Conservation (phyloP, 768 basidiomycete species). For the Lanmaoa pseudosensibilis region DNA sequence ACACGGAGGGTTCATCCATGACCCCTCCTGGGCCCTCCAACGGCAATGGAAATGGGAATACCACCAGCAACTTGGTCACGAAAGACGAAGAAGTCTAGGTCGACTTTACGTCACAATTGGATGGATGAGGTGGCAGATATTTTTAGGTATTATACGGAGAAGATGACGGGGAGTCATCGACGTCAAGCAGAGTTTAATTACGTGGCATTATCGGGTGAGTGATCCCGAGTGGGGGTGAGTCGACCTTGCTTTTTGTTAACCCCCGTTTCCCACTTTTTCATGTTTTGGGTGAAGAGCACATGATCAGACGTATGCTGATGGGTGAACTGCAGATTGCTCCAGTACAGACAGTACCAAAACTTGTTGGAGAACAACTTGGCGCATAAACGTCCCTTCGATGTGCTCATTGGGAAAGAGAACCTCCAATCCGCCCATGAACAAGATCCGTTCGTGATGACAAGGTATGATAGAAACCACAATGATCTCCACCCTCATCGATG, state of each 20-base stretch:
- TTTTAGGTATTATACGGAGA: conserved; percentile 94
- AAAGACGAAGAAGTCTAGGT: conserved; percentile 55
- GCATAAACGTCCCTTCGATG: conserved; percentile 96
- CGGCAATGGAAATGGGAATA: conserved; percentile 10
- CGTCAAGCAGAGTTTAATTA: conserved; percentile 95
- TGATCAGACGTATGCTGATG: conserved; percentile 2
- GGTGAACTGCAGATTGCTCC: conserved; percentile 61
- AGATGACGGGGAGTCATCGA: conserved; percentile 96
- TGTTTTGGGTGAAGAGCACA: background rate
- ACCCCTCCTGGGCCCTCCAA: no score
- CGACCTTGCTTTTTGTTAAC: no score
- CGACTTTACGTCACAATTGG: conserved; percentile 85
- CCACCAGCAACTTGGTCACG: background rate
- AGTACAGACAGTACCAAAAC: conserved; percentile 96
- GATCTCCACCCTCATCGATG: no score
- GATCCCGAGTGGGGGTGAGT: no score
- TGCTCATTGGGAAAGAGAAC: conserved; percentile 99
- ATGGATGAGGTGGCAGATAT: conserved; percentile 92
- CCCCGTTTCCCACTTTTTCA: background rate
- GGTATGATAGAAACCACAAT: conserved; percentile 39
- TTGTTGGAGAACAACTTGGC: conserved; percentile 96
- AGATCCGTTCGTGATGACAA: conserved; percentile 99
- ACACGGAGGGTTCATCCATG: conserved; percentile 90
- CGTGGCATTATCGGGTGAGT: conserved; percentile 92
- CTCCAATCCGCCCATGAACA: no score